Percentiles rank a stretch among this genome's conserved stretches.
phyloP scores from a whole-genome alignment of 1,284 basidiomycete species.

The Ustilago trichophora region DNA sequence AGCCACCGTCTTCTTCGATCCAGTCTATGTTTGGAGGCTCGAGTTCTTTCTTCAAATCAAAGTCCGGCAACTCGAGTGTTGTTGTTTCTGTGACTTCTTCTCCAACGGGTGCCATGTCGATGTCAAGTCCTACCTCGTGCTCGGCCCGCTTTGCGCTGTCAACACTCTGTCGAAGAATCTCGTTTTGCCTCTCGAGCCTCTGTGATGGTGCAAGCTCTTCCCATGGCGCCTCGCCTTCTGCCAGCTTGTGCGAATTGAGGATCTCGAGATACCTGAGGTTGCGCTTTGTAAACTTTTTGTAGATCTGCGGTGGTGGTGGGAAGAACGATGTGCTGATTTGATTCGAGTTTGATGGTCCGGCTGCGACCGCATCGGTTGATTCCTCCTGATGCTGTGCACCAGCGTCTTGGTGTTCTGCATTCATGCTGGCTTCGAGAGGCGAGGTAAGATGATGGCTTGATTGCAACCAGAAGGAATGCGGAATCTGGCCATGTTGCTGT shows the following conservation, averaged over 20 bases:
- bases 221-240: slow-evolving; percentile 28
- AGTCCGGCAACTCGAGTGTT: slow-evolving; percentile 28
- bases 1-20: slow-evolving; percentile 65
- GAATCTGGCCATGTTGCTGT: too few relatives aligned
- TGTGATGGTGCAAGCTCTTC: slow-evolving; percentile 11
- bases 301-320: slow-evolving; percentile 56
- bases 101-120: slow-evolving; percentile 8
- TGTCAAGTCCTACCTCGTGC: slow-evolving; percentile 5
- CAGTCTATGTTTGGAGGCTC: slow-evolving; percentile 56
- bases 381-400: too few relatives aligned
- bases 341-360: slow-evolving; percentile 24
- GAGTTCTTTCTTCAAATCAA: slow-evolving; percentile 50
- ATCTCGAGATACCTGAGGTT: slow-evolving; percentile 45
- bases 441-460: too few relatives aligned
- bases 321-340: slow-evolving; percentile 57
- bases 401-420: slow-evolving; percentile 15
- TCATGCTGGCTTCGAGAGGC: slow-evolving; percentile 16
- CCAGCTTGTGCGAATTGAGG: slow-evolving; percentile 27
- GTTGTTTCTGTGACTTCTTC: neutral
- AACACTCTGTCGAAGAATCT: slow-evolving; percentile 13
- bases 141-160: neutral
- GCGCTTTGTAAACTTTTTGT: slow-evolving; percentile 49
- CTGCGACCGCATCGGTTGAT: slow-evolving; percentile 3
- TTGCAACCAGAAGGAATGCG: too few relatives aligned
- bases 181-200: slow-evolving; percentile 26